Conservation (phyloP, 2,329 filamentous ascomycete genomes). For the Aspergillus quadrilineatus region DNA sequence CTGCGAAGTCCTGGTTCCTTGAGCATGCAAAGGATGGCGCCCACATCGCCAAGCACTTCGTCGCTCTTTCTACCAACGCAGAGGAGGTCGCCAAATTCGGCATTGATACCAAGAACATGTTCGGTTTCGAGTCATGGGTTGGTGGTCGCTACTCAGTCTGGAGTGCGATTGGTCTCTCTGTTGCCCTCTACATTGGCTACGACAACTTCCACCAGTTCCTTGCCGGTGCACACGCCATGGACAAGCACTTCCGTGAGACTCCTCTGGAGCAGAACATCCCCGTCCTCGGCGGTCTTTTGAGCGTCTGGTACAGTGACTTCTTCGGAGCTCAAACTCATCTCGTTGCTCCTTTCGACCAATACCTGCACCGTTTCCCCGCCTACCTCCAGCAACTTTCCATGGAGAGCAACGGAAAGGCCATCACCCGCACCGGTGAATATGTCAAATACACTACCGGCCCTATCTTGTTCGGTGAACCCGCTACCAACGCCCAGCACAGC, state of each 20-base stretch:
- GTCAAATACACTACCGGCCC: slow-evolving; percentile 97
- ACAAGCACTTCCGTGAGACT: slow-evolving; percentile 92
- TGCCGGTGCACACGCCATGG: slow-evolving; percentile 92
- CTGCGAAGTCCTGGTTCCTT: slow-evolving; percentile 95
- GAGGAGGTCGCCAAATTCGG: slow-evolving; percentile 95
- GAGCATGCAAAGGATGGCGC: slow-evolving; percentile 71
- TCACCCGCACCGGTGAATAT: slow-evolving; percentile 80
- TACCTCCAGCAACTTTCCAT: slow-evolving; percentile 99
- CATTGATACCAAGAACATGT: slow-evolving; percentile 99
- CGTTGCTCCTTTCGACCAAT: slow-evolving; percentile 97
- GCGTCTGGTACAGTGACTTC: slow-evolving; percentile 99
- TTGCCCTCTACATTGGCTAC: slow-evolving; percentile 90
- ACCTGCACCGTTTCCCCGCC: slow-evolving; percentile 96
- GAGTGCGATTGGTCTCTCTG: slow-evolving; percentile 95
- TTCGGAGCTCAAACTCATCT: slow-evolving; percentile 97
- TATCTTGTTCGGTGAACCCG: slow-evolving; percentile 95
- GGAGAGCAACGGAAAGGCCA: slow-evolving; percentile 98
- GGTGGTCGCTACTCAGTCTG: slow-evolving; percentile 98
- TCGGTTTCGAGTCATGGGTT: slow-evolving; percentile 98
- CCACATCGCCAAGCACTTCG: slow-evolving; percentile 95
- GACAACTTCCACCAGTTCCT: slow-evolving; percentile 98
- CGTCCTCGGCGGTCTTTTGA: slow-evolving; percentile 83
- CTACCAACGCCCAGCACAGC: slow-evolving; percentile 98
- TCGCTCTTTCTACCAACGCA: slow-evolving; percentile 95
- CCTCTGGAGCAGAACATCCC: slow-evolving; percentile 95